Percentiles rank a stretch among this genome's conserved stretches.
Evolutionary conservation across 768 basidiomycete species (phyloP).

Genomic region (Tricholoma bakamatsutake): DNA sequence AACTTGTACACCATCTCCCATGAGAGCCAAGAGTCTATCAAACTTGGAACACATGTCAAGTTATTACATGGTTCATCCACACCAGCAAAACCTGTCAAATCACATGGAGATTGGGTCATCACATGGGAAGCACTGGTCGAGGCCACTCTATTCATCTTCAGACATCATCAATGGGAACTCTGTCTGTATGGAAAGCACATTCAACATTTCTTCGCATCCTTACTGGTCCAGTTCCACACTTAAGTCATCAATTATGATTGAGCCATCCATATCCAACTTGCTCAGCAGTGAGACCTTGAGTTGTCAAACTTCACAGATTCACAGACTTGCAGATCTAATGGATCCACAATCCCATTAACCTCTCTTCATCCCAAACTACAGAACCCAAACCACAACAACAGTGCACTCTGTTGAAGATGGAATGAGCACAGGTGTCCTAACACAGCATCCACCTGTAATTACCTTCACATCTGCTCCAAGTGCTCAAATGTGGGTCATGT

Average conservation of each 20-base stretch:
- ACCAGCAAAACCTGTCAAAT: constrained; percentile 1
- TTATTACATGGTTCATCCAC: neutral
- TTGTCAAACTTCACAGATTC: too few species aligned
- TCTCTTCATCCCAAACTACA: neutral
- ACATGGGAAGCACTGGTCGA: too few species aligned
- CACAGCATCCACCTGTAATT: neutral
- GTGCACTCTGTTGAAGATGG: neutral
- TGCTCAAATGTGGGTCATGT: neutral
- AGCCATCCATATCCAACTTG: constrained; percentile 6
- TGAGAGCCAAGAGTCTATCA: too few species aligned
- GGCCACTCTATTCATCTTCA: constrained; percentile 15
- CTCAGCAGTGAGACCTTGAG: neutral
- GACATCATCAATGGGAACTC: constrained; percentile 16
- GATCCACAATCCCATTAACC: neutral
- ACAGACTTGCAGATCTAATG: too few species aligned
- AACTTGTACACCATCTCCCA: neutral
- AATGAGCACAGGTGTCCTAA: neutral
- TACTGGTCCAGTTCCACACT: neutral
- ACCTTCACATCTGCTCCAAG: neutral
- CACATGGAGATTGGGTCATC: constrained; percentile 12
- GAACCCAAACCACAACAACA: neutral
- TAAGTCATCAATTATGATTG: constrained; percentile 24
- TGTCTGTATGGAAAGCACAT: too few species aligned
- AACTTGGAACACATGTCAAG: neutral
- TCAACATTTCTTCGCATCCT: too few species aligned